A percentile compares a stretch with the other conserved stretches of the same genome.
These are phyloP conservation scores for Simplicillium sp. DNA, from an alignment of 2,329 filamentous ascomycete genomes.

Conservation along the genomic window DNA sequence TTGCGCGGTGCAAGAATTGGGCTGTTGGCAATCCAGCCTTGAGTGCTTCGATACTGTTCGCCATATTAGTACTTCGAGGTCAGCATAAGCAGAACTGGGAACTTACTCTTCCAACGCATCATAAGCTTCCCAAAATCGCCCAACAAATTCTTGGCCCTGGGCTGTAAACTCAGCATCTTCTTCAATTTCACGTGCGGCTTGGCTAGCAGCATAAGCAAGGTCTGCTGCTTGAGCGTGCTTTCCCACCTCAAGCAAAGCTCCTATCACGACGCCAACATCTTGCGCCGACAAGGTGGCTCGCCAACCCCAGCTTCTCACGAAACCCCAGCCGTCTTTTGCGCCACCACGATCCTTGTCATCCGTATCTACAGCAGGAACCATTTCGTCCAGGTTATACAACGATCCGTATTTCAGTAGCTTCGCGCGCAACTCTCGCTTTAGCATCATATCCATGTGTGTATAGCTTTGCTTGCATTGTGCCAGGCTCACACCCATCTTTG, in stretches of 20 bases:
- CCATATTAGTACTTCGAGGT: conserved; percentile 8
- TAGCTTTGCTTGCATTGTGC: conserved; percentile 93
- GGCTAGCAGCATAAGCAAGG: conserved; percentile 17
- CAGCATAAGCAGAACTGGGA: neutral
- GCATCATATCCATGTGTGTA: conserved; percentile 95
- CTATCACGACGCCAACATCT: conserved; percentile 87
- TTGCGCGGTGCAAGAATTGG: conserved; percentile 82
- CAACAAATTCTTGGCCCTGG: conserved; percentile 55
- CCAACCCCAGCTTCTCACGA: conserved; percentile 97
- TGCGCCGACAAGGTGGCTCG: conserved; percentile 86
- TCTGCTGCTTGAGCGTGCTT: conserved; percentile 35
- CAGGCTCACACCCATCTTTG: conserved; percentile 95
- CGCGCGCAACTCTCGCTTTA: conserved; percentile 78
- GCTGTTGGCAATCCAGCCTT: conserved; percentile 72
- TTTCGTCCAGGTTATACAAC: conserved; percentile 85
- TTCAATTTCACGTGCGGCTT: conserved; percentile 29
- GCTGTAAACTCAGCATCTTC: conserved; percentile 37
- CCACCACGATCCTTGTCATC: conserved; percentile 60
- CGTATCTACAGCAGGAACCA: conserved; percentile 72
- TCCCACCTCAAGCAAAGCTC: conserved; percentile 87
- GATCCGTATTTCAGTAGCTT: conserved; percentile 87
- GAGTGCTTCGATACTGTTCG: conserved; percentile 59
- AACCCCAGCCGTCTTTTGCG: conserved; percentile 89
- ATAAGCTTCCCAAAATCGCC: conserved; percentile 63
- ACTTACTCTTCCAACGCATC: conserved; percentile 61